Percentiles rank a stretch among this genome's conserved stretches.
Evolutionary conservation across 495 filamentous ascomycete species (phyloP).

Genomic region (Xylaria grammica): DNA sequence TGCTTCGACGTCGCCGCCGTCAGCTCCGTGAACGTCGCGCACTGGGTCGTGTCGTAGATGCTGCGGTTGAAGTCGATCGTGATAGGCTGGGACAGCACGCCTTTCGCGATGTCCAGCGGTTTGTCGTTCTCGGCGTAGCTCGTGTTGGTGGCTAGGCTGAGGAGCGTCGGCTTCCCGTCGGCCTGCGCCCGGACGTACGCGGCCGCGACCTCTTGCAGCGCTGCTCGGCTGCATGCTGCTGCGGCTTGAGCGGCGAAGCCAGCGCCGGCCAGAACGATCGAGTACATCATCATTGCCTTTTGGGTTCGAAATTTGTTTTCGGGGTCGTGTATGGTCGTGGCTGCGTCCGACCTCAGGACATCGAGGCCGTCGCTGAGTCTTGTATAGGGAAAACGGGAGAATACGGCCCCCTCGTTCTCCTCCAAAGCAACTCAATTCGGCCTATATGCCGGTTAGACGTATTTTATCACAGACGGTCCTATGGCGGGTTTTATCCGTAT

Average conservation of each 20-base stretch:
- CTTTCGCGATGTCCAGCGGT: conserved; percentile 33
- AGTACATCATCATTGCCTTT: conserved; percentile 2
- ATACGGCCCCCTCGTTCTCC: conserved; percentile 14
- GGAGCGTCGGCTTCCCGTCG: conserved; percentile 24
- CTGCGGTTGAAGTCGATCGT: conserved; percentile 46
- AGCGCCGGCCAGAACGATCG: background rate
- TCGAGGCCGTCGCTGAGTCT: background rate
- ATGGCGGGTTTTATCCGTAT: background rate
- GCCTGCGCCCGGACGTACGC: conserved; percentile 38
- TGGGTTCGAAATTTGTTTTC: background rate
- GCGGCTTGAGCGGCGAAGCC: conserved; percentile 10
- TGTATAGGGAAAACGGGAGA: conserved; percentile 7
- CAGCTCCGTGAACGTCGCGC: conserved; percentile 49
- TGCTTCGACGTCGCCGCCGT: conserved; percentile 37
- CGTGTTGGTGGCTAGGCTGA: conserved; percentile 31
- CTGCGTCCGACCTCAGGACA: background rate
- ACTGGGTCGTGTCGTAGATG: conserved; percentile 44
- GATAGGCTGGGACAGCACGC: conserved; percentile 40
- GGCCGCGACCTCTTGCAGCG: conserved; percentile 31
- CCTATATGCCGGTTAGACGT: conserved; percentile 19
- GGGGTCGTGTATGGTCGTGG: background rate
- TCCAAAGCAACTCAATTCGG: conserved; percentile 7
- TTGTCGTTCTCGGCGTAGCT: conserved; percentile 48
- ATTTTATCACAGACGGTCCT: background rate
- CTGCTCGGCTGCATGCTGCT: conserved; percentile 33